A percentile compares a stretch with the other conserved stretches of the same genome.
These are phyloP conservation scores for Curvularia sp. DNA, from an alignment of 2,329 filamentous ascomycete species.

Conservation along the genomic window DNA sequence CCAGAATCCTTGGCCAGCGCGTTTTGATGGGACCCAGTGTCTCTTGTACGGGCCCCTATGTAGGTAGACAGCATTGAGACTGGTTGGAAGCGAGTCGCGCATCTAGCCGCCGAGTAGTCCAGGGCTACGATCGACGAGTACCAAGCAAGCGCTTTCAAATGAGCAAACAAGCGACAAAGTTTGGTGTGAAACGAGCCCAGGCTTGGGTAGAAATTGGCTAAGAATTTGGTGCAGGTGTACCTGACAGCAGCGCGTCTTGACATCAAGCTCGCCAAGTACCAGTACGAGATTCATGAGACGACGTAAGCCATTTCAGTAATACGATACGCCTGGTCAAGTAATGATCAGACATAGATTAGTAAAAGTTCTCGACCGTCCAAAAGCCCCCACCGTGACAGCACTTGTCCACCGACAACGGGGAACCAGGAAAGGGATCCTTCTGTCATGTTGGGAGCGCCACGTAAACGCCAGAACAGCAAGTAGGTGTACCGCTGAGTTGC, in stretches of 20 bases:
- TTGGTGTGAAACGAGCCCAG: constrained; percentile 7
- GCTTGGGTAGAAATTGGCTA: constrained; percentile 1
- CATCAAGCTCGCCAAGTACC: background rate
- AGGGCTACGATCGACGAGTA: too few species aligned
- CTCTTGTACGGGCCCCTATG: background rate
- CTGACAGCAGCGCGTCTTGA: constrained; percentile 2
- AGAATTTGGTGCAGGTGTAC: background rate
- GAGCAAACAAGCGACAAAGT: constrained; percentile 1
- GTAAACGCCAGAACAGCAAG: constrained; percentile 7
- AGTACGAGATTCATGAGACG: background rate
- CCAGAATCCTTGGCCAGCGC: background rate
- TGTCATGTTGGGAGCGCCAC: constrained; percentile 21
- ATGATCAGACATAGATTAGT: background rate
- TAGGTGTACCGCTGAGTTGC: constrained; percentile 15
- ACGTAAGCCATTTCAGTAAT: constrained; percentile 1
- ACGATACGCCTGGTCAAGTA: background rate
- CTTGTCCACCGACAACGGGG: constrained; percentile 7
- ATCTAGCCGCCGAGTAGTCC: background rate
- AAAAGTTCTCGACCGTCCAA: constrained; percentile 11
- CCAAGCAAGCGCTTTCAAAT: background rate
- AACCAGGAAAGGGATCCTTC: constrained; percentile 10
- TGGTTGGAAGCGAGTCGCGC: background rate
- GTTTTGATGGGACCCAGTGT: constrained; percentile 4
- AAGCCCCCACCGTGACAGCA: constrained; percentile 3
- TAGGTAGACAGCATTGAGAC: background rate